These are phyloP conservation scores for Ceratocystiopsis brevicomis DNA, from an alignment of 2,329 filamentous ascomycete genomes.

Conservation along the genomic window DNA sequence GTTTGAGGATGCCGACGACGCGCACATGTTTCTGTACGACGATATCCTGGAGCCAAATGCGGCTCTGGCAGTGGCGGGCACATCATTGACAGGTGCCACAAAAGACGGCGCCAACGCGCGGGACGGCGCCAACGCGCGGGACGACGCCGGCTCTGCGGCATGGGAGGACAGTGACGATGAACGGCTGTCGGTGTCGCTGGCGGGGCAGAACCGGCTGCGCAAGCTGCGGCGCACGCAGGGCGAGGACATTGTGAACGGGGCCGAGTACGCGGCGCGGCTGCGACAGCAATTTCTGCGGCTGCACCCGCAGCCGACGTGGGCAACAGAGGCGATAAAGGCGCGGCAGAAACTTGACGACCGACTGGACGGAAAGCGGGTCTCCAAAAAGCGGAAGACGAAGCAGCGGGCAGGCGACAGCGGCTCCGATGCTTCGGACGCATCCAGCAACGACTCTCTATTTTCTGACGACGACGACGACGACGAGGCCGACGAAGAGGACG, in stretches of 20 bases:
- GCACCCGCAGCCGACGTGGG: conserved; percentile 44
- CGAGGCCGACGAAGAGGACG: conserved; percentile 24
- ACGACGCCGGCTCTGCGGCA: conserved; percentile 29
- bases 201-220: conserved; percentile 52
- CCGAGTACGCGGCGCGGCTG: conserved; percentile 65
- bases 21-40: conserved; percentile 73
- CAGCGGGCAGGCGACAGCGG: conserved; percentile 26
- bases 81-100: neutral
- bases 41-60: conserved; percentile 11
- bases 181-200: conserved; percentile 63
- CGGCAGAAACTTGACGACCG: conserved; percentile 15
- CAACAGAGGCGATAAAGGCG: conserved; percentile 28
- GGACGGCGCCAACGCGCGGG: conserved; percentile 13
- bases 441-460: neutral
- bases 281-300: conserved; percentile 53
- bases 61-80: neutral
- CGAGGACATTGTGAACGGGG: conserved; percentile 73
- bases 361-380: neutral
- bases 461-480: conserved; percentile 1
- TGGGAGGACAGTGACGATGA: conserved; percentile 98
- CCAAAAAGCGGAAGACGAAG: conserved; percentile 9
- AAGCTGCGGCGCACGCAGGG: conserved; percentile 66
- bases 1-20: conserved; percentile 42
- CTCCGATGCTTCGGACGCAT: conserved; percentile 11
- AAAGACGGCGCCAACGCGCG: conserved; percentile 11